Conservation (phyloP, 805 yeast genomes). For the Blastobotrys muscicola region DNA sequence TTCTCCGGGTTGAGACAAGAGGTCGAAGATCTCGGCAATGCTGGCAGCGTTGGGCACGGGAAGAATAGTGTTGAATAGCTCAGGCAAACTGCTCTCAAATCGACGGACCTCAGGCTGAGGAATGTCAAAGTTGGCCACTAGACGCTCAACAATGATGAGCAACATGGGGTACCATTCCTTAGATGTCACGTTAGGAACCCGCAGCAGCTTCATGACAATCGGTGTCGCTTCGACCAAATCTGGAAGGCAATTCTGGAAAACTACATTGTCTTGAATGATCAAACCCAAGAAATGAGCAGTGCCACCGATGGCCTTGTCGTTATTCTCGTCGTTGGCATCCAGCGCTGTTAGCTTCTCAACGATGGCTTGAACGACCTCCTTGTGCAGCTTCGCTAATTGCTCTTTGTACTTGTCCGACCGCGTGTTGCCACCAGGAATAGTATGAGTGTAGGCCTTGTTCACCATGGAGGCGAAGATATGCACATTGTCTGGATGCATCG, state of each 20-base stretch:
- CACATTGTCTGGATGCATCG: conserved; percentile 16
- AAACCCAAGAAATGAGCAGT: conserved; percentile 20
- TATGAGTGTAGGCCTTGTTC: conserved; percentile 9
- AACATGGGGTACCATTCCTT: conserved; percentile 51
- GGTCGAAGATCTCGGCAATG: conserved; percentile 33
- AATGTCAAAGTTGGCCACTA: conserved; percentile 41
- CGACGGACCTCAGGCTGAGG: conserved; percentile 36
- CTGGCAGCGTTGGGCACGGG: conserved; percentile 17
- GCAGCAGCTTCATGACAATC: conserved; percentile 12
- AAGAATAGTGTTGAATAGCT: conserved; percentile 4
- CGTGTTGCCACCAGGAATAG: conserved; percentile 1
- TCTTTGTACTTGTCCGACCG: conserved; percentile 12
- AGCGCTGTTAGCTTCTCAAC: conserved; percentile 8
- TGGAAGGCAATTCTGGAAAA: conserved; percentile 10
- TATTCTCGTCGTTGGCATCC: conserved; percentile 4
- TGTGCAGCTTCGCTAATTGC: conserved; percentile 7
- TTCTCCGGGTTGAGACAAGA: conserved; percentile 33
- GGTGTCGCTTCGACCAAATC: conserved; percentile 13
- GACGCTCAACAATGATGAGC: conserved; percentile 44
- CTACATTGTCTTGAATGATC: conserved; percentile 14
- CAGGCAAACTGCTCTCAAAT: conserved; percentile 13
- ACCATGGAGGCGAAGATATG: conserved; percentile 15
- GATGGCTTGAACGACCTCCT: conserved; percentile 8
- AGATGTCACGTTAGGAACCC: conserved; percentile 4
- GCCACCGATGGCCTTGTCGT: conserved; percentile 8